Evolutionary conservation across 2,329 filamentous ascomycete species (phyloP), one percentile per base, ranked within the genome.

Genomic region (Thermoascus crustaceus): DNA sequence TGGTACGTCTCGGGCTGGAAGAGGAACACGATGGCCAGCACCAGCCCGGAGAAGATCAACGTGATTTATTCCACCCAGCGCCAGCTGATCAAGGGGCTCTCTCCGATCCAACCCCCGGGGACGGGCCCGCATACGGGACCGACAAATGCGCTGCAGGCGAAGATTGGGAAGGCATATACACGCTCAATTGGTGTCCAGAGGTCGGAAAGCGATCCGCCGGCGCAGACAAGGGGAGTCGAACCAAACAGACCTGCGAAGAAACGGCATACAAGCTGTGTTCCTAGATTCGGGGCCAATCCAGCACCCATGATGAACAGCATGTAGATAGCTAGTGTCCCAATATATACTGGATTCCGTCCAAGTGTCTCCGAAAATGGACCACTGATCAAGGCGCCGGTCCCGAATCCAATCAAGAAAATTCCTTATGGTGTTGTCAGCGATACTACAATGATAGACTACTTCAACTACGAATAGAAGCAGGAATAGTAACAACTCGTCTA

Each of bases 1-100:
- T 64, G 53, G 44, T 70, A 73, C 0, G 69, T 73, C 49, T 74
- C 71, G 2, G 68, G 71, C 4, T 69, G 56, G 41, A 69, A 64
- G 3, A 70, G 41, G 2, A 72, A 38, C 1, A 64, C 52, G 7
- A 58, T 19, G 5, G 48, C 7, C 20, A 67, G 51, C 1, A 60
- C 41, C 0, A 56, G 34, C 1, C 46, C 57, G 7, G 57, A 57
- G 9, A 61, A 50, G 17, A 67, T 59, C 5, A 66, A 42, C 0
- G 58, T 61, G 2, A 63, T 53, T 68, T 68, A 71, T 41, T 68
- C 63, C 1, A 56, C 53, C 62, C 66, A 72, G 13, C 67, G 61
- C 69, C 69, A 71, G 20, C 54, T 57, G 10, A 69, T 43, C 4
- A 46, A 20, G 0, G 48, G 43, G 35, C 49, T 51, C 29, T 61